A percentile compares a stretch with the other conserved stretches of the same genome.
phyloP scores from a whole-genome alignment of 192 early-diverging fungal genomes.

The Coemansia furcata region DNA sequence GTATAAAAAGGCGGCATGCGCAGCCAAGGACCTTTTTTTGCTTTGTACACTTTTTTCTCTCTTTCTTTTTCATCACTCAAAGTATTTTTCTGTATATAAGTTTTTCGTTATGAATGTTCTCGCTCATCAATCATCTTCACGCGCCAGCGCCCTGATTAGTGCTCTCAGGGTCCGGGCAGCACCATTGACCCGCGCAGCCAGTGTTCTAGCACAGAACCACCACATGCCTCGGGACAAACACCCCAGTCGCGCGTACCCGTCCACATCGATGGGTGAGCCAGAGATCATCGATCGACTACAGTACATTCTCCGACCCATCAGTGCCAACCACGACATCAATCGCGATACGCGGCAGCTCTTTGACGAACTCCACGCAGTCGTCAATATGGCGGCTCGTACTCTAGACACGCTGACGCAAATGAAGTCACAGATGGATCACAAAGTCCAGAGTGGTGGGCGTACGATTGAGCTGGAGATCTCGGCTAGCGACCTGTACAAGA shows the following conservation, averaged over 20 bases:
- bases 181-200: slow-evolving; percentile 9
- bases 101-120: background rate
- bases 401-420: background rate
- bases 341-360: background rate
- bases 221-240: background rate
- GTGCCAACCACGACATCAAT: background rate
- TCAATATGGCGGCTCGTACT: background rate
- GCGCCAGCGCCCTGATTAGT: background rate
- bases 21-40: background rate
- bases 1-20: background rate
- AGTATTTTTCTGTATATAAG: background rate
- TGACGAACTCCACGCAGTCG: background rate
- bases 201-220: slow-evolving; percentile 10
- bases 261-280: background rate
- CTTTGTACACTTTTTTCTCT: background rate
- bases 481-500: slow-evolving; percentile 7
- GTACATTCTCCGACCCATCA: slow-evolving; percentile 17
- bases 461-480: slow-evolving; percentile 34
- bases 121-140: too few species aligned
- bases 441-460: background rate
- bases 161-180: background rate
- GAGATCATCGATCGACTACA: slow-evolving; percentile 30
- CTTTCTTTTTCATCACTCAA: background rate
- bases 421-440: background rate
- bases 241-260: background rate